Evolutionary conservation across 2,329 filamentous ascomycete genomes (phyloP).

Genomic region (Zymoseptoria ardabiliae): DNA sequence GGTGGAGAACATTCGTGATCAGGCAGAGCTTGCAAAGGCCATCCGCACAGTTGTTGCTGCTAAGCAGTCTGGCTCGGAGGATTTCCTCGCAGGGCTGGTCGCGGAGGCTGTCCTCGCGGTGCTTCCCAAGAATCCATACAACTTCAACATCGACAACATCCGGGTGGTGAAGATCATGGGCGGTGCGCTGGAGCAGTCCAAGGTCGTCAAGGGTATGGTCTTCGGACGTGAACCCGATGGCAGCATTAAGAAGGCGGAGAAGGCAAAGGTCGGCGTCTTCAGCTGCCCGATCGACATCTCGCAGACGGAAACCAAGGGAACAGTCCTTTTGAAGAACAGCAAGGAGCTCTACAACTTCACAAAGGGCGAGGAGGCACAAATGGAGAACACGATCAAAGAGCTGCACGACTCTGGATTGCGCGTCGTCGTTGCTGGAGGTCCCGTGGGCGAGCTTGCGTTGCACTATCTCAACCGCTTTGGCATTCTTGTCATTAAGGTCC

Average conservation of each 20-base stretch:
- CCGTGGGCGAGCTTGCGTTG: conserved; percentile 89
- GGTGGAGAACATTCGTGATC: conserved; percentile 73
- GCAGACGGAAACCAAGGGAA: conserved; percentile 98
- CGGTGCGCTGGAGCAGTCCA: conserved; percentile 86
- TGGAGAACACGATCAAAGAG: conserved; percentile 89
- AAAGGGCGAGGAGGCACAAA: conserved; percentile 87
- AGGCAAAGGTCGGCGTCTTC: conserved; percentile 94
- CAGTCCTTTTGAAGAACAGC: conserved; percentile 90
- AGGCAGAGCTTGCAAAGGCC: conserved; percentile 84
- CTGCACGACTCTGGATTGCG: conserved; percentile 88
- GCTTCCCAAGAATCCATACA: conserved; percentile 85
- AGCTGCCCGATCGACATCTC: conserved; percentile 92
- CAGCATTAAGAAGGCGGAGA: conserved; percentile 74
- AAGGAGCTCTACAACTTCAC: conserved; percentile 99
- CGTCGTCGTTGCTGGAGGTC: conserved; percentile 84
- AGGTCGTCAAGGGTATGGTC: conserved; percentile 96
- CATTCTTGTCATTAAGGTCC: conserved; percentile 91
- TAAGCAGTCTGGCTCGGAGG: conserved; percentile 93
- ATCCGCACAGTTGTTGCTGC: conserved; percentile 91
- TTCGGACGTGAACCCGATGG: conserved; percentile 95
- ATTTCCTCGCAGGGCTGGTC: conserved; percentile 77
- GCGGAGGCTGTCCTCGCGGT: conserved; percentile 79
- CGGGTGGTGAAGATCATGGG: conserved; percentile 99
- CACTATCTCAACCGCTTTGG: conserved; percentile 98
- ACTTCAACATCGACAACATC: conserved; percentile 99